Evolutionary conservation across 2,329 filamentous ascomycete genomes (phyloP).

Genomic region (Talaromyces sp.): DNA sequence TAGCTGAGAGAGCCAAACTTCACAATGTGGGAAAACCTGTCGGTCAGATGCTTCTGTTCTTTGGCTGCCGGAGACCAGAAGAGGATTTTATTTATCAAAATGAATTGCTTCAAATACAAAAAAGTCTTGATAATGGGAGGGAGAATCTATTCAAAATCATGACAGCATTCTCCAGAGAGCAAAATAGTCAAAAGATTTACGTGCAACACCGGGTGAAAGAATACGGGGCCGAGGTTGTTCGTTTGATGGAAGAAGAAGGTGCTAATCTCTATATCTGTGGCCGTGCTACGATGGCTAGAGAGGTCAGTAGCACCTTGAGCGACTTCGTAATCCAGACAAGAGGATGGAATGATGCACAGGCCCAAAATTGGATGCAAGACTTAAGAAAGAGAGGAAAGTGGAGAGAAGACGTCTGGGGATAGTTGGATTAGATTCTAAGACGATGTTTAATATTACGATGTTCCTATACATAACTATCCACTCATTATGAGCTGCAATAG

Average conservation of each 20-base stretch:
- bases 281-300: not conserved
- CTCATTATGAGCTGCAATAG: not conserved
- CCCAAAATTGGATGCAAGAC: not conserved
- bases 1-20: not conserved
- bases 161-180: not conserved
- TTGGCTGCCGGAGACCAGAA: not conserved
- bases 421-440: not conserved
- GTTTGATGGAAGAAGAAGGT: not conserved
- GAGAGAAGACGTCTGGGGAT: constrained; percentile 6
- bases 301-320: not conserved
- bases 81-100: constrained; percentile 4
- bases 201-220: not conserved
- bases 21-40: not conserved
- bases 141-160: not conserved
- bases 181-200: not conserved
- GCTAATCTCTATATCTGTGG: constrained; percentile 3
- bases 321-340: not conserved
- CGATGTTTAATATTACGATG: not conserved
- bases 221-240: not conserved
- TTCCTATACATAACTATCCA: not conserved
- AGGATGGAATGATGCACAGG: not conserved
- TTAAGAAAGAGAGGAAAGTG: not conserved
- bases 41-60: not conserved
- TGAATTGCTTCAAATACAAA: not conserved
- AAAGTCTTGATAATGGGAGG: not conserved